Evolutionary conservation across 2,329 filamentous ascomycete species (phyloP).

Genomic region (Pyricularia sp.): DNA sequence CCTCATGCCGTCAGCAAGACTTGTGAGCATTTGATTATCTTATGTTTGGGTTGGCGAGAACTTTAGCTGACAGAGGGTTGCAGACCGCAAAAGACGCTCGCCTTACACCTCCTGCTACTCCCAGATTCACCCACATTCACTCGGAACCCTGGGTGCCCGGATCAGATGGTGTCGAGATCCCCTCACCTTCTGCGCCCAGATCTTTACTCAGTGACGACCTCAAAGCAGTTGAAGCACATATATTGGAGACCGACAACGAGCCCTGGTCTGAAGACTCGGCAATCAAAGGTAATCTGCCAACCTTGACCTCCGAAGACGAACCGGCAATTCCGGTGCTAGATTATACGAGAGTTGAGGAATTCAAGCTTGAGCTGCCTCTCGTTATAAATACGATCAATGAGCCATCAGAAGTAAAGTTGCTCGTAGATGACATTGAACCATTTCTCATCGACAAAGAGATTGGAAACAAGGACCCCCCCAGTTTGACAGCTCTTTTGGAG

Average conservation of each 20-base stretch:
- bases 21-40: background rate
- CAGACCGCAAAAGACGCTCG: no score
- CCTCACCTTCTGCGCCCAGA: slow-evolving; percentile 10
- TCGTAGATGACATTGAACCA: background rate
- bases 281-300: background rate
- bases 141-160: background rate
- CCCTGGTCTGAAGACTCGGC: background rate
- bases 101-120: slow-evolving; percentile 2
- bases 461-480: background rate
- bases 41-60: background rate
- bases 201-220: slow-evolving; percentile 8
- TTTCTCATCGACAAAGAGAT: background rate
- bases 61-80: background rate
- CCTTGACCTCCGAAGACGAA: background rate
- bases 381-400: background rate
- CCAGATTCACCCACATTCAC: background rate
- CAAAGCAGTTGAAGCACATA: background rate
- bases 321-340: background rate
- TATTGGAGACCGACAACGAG: background rate
- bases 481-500: background rate
- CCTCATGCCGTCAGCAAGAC: background rate
- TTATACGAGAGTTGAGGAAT: background rate
- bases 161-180: slow-evolving; percentile 3
- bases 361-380: slow-evolving; percentile 4
- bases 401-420: background rate